These are phyloP conservation scores for Lobosporangium transversale DNA, from an alignment of 192 early-diverging fungal species.

Conservation along the genomic window DNA sequence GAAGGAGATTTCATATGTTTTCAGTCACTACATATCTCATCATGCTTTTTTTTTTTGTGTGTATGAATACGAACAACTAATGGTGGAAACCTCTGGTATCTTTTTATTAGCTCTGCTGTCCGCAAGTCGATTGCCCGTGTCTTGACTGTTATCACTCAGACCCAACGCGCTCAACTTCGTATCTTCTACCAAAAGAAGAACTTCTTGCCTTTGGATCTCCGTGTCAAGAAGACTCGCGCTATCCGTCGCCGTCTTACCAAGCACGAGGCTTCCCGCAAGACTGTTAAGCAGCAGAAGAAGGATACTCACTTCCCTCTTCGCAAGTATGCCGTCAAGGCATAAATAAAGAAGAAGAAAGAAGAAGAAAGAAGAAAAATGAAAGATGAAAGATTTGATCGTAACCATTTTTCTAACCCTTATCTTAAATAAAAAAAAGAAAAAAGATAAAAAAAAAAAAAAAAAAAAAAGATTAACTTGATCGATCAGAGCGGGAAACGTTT, in stretches of 20 bases:
- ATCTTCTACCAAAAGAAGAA: conserved; percentile 95
- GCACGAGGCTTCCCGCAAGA: conserved; percentile 83
- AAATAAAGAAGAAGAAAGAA: too few relatives aligned
- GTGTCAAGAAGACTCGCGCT: conserved; percentile 98
- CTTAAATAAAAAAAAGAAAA: conserved; percentile 1
- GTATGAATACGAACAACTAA: too few relatives aligned
- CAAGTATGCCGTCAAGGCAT: conserved; percentile 92
- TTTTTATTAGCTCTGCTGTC: conserved; percentile 70
- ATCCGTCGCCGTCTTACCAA: conserved; percentile 94
- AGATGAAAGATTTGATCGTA: neutral
- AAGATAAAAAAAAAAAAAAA: too few relatives aligned
- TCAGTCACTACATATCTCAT: too few relatives aligned
- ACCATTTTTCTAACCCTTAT: neutral
- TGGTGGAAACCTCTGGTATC: too few relatives aligned
- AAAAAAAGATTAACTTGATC: too few relatives aligned
- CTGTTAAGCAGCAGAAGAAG: conserved; percentile 91
- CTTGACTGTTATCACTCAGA: conserved; percentile 95
- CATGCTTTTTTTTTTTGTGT: too few relatives aligned
- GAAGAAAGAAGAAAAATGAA: too few relatives aligned
- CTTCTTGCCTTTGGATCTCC: conserved; percentile 95
- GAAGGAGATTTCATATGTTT: too few relatives aligned
- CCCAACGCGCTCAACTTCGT: conserved; percentile 88
- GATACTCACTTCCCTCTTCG: conserved; percentile 89
- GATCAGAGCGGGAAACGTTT: too few relatives aligned
- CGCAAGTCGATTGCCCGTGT: conserved; percentile 96